Conservation (phyloP, 208 protist species). For the Wallacemonas rigidus region DNA sequence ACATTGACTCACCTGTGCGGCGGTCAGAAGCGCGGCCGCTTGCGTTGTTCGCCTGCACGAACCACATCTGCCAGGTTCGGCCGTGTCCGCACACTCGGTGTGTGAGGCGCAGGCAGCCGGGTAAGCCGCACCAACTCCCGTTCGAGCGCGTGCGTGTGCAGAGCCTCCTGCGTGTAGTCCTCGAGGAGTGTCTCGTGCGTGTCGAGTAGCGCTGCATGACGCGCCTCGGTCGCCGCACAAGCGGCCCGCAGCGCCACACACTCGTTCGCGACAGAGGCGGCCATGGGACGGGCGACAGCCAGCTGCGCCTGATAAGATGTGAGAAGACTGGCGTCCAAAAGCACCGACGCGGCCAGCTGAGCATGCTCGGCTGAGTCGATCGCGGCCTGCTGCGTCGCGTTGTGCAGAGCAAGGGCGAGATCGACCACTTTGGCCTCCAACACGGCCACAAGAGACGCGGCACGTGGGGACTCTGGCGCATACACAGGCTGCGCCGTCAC, state of each 20-base stretch:
- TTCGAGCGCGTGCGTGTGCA: slow-evolving; percentile 21
- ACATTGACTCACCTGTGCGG: too few relatives aligned
- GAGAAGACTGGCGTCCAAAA: slow-evolving; percentile 15
- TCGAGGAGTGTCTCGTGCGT: slow-evolving; percentile 31
- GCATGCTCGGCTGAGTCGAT: slow-evolving; percentile 15
- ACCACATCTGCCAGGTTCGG: not conserved
- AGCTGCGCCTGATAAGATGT: slow-evolving; percentile 22
- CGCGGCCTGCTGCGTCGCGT: slow-evolving; percentile 28
- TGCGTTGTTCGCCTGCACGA: too few relatives aligned
- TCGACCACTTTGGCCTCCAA: slow-evolving; percentile 69
- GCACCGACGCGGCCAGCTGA: not conserved
- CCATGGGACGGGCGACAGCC: slow-evolving; percentile 23
- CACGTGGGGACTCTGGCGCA: too few relatives aligned
- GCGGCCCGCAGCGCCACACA: slow-evolving; percentile 19
- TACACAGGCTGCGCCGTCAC: too few relatives aligned
- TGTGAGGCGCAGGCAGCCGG: not conserved
- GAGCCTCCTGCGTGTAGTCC: slow-evolving; percentile 11
- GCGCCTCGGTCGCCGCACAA: slow-evolving; percentile 21
- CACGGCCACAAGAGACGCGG: slow-evolving; percentile 9
- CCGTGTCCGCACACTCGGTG: not conserved
- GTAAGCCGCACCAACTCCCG: not conserved
- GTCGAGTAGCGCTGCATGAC: slow-evolving; percentile 15
- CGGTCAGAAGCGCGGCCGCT: too few relatives aligned
- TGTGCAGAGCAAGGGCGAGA: slow-evolving; percentile 50
- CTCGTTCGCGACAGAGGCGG: slow-evolving; percentile 19